Evolutionary conservation across 208 protist species (phyloP), one percentile per base, ranked within the genome.

Genomic region (Leishmania gerbilli): DNA sequence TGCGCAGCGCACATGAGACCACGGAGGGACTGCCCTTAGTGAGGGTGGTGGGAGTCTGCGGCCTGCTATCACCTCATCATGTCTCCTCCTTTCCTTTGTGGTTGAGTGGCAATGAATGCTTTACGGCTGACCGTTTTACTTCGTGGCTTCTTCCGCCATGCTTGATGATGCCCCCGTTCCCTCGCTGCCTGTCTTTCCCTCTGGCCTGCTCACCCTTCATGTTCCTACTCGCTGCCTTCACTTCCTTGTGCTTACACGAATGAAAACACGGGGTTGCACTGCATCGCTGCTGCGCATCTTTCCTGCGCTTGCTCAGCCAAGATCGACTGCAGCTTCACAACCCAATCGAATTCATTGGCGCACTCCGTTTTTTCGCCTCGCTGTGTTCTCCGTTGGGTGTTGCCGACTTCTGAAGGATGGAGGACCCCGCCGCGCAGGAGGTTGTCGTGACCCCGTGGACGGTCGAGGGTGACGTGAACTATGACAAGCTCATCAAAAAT

Each of bases 381-480:
- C 40, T 67, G n/a, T 34, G 5, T 31, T 53, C 9, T 53, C 51
- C 3, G 11, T 51, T n/a, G 27, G 37, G n/a, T 53, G 42, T 3
- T 47, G 27, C 42, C 0, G 17, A 53, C 24, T 19, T 72, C 21
- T 15, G 31, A 42, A n/a, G 45, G 3, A 79, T 79, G 62, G 76
- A 68, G 27, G 76, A 72, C 42, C 76, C 34, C 13, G 27, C 78
- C n/a, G 40, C 84, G 76, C 65, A 71, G 40, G 88, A 89, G 9
- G 81, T 89, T 11, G 87, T 97, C 19, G 94, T 98, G 15, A 98
- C 95, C 8, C 97, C 96, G 47, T 99, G 96, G 97, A 92, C 87
- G 37, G 97, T 99, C 2, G 94, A 97, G 81, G 95, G 96, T 24
- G 94, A 97, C 65, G 95, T 99, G 53, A 93, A 99, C 83, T 99